Evolutionary conservation across 305 asterid genomes (phyloP), one percentile per base, ranked within the genome.

Genomic region (Fraxinus greggii): DNA sequence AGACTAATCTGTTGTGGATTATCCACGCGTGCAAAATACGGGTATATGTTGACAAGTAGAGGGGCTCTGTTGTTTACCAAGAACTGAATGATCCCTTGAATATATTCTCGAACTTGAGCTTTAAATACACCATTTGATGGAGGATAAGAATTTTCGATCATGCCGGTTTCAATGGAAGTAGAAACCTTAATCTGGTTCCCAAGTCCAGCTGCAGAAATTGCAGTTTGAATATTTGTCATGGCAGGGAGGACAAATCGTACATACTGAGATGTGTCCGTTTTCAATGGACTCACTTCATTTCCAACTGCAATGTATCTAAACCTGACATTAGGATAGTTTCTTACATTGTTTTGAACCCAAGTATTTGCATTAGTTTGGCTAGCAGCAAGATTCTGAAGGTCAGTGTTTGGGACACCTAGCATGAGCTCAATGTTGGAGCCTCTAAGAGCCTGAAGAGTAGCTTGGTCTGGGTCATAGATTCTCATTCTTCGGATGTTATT

Each of bases 291-390:
- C 15, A 90, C 92, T 79, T 90, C 94, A 21, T 94, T 92, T 21
- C 98, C 98, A 19, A 92, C 95, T 0, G 91, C 90, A 0, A 94
- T 92, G 88, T 92, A 92, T 77, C 80, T 84, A 82, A 92, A 86
- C 2, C 23, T 81, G 23, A 89, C 92, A 65, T 80, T 72, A 1
- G 88, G 85, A 38, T 81, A 84, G 86, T 80, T 87, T 3, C 15
- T 77, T 0, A 92, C 84, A 32, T 92, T 88, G 84, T 82, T 84
- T 76, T 85, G 88, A 61, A 92, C 90, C 96, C 96, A 94, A 7
- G 69, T 29, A 67, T 86, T 77, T 2, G 97, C 95, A 76, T 84
- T 85, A 10, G 63, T 88, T 85, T 87, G 96, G 86, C 80, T 83
- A 0, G 89, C 76, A 12, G 90, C 92, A 15, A 90, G 0, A 1